Evolutionary conservation across 108 stramenopile species (phyloP).

Genomic region (Aurantiochytrium sp.): DNA sequence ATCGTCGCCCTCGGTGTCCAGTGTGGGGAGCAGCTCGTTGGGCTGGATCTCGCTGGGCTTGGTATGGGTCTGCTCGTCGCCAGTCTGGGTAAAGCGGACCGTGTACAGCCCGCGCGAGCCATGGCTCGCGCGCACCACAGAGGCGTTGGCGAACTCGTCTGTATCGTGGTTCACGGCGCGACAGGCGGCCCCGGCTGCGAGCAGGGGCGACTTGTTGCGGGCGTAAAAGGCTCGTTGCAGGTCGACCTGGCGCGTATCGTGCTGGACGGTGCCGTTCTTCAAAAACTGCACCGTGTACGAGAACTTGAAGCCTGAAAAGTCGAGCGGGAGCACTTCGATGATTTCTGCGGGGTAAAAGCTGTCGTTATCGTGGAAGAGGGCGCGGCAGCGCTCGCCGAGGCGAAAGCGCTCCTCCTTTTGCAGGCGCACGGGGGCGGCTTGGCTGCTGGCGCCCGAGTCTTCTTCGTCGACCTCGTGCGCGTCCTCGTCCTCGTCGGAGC

Average conservation of each 20-base stretch:
- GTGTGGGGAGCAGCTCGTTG: background rate
- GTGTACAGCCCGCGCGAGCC: background rate
- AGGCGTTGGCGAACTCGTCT: background rate
- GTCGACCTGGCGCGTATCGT: background rate
- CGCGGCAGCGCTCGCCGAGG: background rate
- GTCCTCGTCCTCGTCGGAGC: background rate
- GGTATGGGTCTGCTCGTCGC: background rate
- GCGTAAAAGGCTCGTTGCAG: background rate
- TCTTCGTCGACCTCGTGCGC: background rate
- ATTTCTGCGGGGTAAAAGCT: background rate
- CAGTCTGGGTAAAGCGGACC: background rate
- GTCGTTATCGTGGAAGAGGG: background rate
- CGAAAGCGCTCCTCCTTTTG: background rate
- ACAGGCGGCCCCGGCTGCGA: background rate
- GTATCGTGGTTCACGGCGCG: background rate
- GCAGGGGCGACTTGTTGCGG: background rate
- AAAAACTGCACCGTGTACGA: constrained; percentile 3
- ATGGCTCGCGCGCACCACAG: background rate
- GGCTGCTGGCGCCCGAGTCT: background rate
- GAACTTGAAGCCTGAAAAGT: background rate
- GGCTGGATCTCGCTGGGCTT: too few relatives aligned
- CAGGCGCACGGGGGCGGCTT: background rate
- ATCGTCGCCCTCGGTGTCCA: background rate
- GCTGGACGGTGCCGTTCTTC: background rate
- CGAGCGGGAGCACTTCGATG: background rate